Percentiles rank a stretch among this genome's conserved stretches.
These are phyloP conservation scores for Camelina laxa DNA, from an alignment of 345 rosid species.

Conservation along the genomic window DNA sequence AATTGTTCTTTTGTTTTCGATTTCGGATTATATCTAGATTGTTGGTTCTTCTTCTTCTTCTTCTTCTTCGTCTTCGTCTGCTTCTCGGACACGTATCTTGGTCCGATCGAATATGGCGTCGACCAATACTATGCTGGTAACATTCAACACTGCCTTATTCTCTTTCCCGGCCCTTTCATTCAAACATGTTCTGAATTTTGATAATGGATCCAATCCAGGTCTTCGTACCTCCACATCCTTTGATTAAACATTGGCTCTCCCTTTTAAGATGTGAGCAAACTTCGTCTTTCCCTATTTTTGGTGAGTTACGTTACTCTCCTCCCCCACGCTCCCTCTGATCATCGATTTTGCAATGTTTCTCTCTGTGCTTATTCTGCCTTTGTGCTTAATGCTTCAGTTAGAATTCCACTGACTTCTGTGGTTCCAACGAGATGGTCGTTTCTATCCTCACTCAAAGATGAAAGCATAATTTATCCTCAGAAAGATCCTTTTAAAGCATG, in stretches of 20 bases:
- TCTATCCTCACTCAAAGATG: conserved; percentile 53
- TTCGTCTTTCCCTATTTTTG: conserved; percentile 34
- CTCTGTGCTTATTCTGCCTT: background rate
- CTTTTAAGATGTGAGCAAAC: conserved; percentile 24
- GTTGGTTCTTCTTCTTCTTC: conserved; percentile 31
- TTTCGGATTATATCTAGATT: conserved; percentile 10
- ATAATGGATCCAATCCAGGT: conserved; percentile 30
- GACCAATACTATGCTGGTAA: conserved; percentile 38
- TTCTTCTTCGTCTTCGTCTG: conserved; percentile 17
- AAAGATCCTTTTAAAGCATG: conserved; percentile 47
- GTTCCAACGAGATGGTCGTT: conserved; percentile 51
- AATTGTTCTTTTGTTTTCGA: background rate
- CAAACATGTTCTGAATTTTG: background rate
- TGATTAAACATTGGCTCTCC: conserved; percentile 43
- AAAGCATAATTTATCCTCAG: conserved; percentile 26
- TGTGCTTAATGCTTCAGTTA: conserved; percentile 57
- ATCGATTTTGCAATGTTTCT: background rate
- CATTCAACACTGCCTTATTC: background rate
- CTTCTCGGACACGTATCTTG: conserved; percentile 37
- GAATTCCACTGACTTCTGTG: conserved; percentile 52
- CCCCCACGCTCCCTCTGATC: background rate
- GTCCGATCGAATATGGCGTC: conserved; percentile 37
- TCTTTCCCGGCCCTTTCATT: background rate
- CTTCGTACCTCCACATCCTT: conserved; percentile 37
- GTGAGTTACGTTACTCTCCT: background rate